Evolutionary conservation across 2,329 filamentous ascomycete genomes (phyloP).

Genomic region (Metarhizium rileyi): DNA sequence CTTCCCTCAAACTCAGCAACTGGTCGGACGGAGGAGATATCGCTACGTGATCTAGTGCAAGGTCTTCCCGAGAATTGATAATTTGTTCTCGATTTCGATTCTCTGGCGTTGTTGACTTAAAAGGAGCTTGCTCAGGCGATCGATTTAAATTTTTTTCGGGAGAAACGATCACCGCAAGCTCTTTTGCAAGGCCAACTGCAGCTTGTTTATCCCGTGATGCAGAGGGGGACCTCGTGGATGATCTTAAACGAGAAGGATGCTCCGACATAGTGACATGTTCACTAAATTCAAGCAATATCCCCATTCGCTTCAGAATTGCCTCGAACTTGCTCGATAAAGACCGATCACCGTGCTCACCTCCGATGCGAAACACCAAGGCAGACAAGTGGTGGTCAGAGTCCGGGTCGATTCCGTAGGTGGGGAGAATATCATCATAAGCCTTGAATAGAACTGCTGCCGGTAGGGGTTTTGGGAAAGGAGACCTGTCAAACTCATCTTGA

Average conservation of each 20-base stretch:
- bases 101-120: not conserved
- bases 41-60: not conserved
- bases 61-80: not conserved
- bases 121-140: not conserved
- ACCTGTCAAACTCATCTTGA: constrained; percentile 48
- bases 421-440: constrained; percentile 71
- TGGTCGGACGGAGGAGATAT: not conserved
- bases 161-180: not conserved
- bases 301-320: constrained; percentile 55
- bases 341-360: constrained; percentile 48
- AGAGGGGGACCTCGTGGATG: not conserved
- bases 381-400: constrained; percentile 68
- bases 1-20: not conserved
- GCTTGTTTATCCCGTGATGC: not conserved
- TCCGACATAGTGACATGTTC: constrained; percentile 16
- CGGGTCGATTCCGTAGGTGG: constrained; percentile 57
- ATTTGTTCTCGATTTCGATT: not conserved
- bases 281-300: constrained; percentile 59
- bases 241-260: not conserved
- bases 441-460: constrained; percentile 71
- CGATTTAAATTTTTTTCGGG: not conserved
- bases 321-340: constrained; percentile 62
- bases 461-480: constrained; percentile 51
- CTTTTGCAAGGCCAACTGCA: not conserved
- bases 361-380: constrained; percentile 70